Base-by-base conservation (phyloP, 495 filamentous ascomycete genomes). In the Viridothelium virens region DNA sequence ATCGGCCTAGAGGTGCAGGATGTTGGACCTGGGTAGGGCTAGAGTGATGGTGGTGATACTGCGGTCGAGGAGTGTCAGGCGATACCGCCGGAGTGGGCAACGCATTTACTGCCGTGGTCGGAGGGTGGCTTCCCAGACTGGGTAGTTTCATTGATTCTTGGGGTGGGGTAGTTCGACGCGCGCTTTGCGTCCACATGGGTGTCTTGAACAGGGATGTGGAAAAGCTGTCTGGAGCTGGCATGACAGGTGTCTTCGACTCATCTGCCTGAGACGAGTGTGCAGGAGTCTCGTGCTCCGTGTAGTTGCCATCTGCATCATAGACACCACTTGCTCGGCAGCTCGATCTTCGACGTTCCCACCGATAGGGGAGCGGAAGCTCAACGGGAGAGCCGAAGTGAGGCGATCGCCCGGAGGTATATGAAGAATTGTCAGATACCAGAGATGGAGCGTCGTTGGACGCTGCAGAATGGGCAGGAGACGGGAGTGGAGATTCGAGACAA, bases 341-440 rank as follows among this genome's bases (percentile, higher is more conserved):
- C 18, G 53, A 59, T 36, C 53, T 59, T 4, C 53, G 53, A 18
- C 53, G 53, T 36, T 59, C 53, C 53, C 53, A 59, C 14, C 53
- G 4, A 14, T 59, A 59, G 18, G 53, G 64, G 12, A 77, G 75
- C 39, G 73, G 73, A 37, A 77, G 74, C 61, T 72, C 74, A 39
- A 74, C 67, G 38, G 70, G 72, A 38, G 71, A 76, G 6, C 69
- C 70, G 31, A 70, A 68, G 61, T 71, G 70, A 56, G 71, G 71
- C 62, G 75, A 78, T 44, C 72, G 80, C 61, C 59, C 79, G 69
- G 67, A 84, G n/a, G 82, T 78, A 0, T 59, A 59, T 5, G 86
- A 89, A 70, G 85, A 83, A 66, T 81, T 82, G 72, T 91, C 88
- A 2, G 89, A 91, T 37, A 90, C 79, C 69, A 91, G 81, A 2